Conservation (phyloP, 257 asterid species). For the Solanum tacnaense region DNA sequence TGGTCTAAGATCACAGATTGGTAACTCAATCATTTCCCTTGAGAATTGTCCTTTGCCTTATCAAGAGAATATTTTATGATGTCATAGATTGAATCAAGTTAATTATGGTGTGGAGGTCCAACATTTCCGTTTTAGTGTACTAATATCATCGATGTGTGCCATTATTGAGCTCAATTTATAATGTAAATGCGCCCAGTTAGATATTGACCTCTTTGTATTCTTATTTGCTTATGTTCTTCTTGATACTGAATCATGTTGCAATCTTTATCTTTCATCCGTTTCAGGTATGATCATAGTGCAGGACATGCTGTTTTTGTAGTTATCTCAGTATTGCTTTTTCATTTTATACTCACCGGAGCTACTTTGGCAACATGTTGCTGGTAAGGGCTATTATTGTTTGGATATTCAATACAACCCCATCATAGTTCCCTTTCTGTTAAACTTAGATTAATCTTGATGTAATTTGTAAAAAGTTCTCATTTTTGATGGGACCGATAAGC, state of each 20-base stretch:
- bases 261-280: conserved; percentile 13
- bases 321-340: conserved; percentile 69
- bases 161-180: background rate
- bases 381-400: conserved; percentile 29
- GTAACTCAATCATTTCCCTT: background rate
- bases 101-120: background rate
- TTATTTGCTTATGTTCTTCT: background rate
- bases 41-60: background rate
- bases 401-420: background rate
- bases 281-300: conserved; percentile 90
- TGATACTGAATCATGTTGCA: conserved; percentile 8
- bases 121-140: background rate
- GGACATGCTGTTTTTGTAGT: conserved; percentile 90
- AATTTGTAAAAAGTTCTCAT: background rate
- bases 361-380: conserved; percentile 86
- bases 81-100: background rate
- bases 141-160: background rate
- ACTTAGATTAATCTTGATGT: background rate
- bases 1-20: background rate
- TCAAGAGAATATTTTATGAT: background rate
- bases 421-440: background rate
- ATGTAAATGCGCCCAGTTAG: background rate
- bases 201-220: background rate
- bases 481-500: background rate
- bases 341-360: conserved; percentile 75